Evolutionary conservation across 257 asterid genomes (phyloP).

Genomic region (Solanum microdontum): DNA sequence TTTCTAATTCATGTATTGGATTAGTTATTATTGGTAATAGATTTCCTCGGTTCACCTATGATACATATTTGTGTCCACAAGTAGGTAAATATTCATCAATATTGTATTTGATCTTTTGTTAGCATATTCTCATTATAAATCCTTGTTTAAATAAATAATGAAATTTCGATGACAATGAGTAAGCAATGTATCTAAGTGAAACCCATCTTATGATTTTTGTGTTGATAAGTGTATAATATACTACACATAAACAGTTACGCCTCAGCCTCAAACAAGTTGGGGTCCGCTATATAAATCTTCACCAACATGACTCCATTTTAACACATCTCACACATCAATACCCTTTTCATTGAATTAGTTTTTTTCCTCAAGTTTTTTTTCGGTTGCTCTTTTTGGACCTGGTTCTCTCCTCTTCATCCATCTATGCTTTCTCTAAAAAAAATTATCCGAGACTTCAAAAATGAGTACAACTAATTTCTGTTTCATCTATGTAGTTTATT

Average conservation of each 20-base stretch:
- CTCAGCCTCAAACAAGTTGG: background rate
- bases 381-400: background rate
- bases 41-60: background rate
- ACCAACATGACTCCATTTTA: background rate
- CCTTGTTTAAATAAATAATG: background rate
- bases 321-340: background rate
- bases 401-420: background rate
- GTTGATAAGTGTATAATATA: background rate
- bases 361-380: background rate
- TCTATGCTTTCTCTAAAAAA: background rate
- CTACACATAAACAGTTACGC: background rate
- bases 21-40: background rate
- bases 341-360: background rate
- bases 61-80: background rate
- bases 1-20: background rate
- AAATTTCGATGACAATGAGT: background rate
- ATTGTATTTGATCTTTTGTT: background rate
- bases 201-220: background rate
- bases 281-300: background rate
- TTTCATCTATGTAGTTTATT: constrained; percentile 46
- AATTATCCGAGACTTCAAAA: background rate
- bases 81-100: background rate
- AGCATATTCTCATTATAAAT: background rate
- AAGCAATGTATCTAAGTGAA: background rate
- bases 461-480: background rate